phyloP scores from a whole-genome alignment of 2,329 filamentous ascomycete species.

The Didymella lethalis region DNA sequence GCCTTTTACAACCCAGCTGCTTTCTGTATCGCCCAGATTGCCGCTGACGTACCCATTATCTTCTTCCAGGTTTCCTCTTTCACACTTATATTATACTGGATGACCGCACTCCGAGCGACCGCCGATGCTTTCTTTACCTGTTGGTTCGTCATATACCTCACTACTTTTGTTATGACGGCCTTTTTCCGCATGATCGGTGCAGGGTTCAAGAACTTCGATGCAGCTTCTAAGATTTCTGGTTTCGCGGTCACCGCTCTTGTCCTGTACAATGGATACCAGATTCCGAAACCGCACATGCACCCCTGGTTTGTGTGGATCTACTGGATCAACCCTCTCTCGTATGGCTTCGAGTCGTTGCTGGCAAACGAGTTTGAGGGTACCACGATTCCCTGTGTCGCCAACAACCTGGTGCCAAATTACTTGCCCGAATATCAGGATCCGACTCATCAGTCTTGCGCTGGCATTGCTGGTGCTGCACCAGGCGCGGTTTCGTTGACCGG shows the following conservation, averaged over 20 bases:
- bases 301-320: slow-evolving; percentile 64
- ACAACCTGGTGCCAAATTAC: slow-evolving; percentile 60
- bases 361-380: slow-evolving; percentile 67
- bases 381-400: slow-evolving; percentile 58
- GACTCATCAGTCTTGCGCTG: slow-evolving; percentile 62
- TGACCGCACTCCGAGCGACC: slow-evolving; percentile 77
- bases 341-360: slow-evolving; percentile 79
- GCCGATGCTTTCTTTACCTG: slow-evolving; percentile 83
- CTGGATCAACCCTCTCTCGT: slow-evolving; percentile 78
- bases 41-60: slow-evolving; percentile 63
- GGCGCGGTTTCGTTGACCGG: slow-evolving; percentile 62
- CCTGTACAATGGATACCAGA: slow-evolving; percentile 69
- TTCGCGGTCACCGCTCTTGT: slow-evolving; percentile 65
- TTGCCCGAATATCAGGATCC: slow-evolving; percentile 57
- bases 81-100: slow-evolving; percentile 76
- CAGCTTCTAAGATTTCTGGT: slow-evolving; percentile 64
- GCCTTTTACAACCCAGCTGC: slow-evolving; percentile 89
- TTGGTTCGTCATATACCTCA: slow-evolving; percentile 73
- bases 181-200: slow-evolving; percentile 80
- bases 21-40: slow-evolving; percentile 74
- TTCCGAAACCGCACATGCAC: slow-evolving; percentile 59
- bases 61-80: slow-evolving; percentile 68
- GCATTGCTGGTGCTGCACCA: slow-evolving; percentile 62
- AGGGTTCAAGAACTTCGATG: slow-evolving; percentile 66
- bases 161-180: slow-evolving; percentile 79